Percentiles rank a stretch among this genome's conserved stretches.
phyloP scores from a whole-genome alignment of 1,139 yeast genomes.

The Meyerozyma smithsonii region DNA sequence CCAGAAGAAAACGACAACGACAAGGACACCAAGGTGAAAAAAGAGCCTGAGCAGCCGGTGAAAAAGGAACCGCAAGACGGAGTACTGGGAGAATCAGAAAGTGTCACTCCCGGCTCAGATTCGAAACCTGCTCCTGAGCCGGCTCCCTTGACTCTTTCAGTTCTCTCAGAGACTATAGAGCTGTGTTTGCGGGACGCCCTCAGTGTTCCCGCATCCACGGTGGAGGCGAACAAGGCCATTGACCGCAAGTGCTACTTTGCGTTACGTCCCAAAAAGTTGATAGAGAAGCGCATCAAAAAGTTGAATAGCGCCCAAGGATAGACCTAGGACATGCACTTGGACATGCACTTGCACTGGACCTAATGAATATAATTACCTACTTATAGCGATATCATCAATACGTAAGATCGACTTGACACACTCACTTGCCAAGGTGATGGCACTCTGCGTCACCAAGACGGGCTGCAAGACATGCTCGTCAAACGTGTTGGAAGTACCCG shows the following conservation, averaged over 20 bases:
- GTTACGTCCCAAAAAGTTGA: constrained; percentile 50
- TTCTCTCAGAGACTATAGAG: constrained; percentile 25
- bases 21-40: constrained; percentile 9
- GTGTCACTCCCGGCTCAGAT: background rate
- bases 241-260: constrained; percentile 63
- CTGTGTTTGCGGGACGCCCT: constrained; percentile 48
- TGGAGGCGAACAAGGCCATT: constrained; percentile 58
- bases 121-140: background rate
- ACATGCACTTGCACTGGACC: background rate
- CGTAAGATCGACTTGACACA: constrained; percentile 93
- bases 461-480: constrained; percentile 97
- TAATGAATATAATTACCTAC: constrained; percentile 20
- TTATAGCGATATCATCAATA: constrained; percentile 86
- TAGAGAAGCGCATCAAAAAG: constrained; percentile 38
- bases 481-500: constrained; percentile 86
- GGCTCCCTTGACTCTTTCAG: background rate
- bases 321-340: background rate
- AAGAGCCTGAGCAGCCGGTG: constrained; percentile 4
- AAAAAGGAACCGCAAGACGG: background rate
- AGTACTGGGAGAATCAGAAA: background rate
- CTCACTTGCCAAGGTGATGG: constrained; percentile 90
- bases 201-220: constrained; percentile 39
- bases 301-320: constrained; percentile 5
- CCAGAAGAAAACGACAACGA: constrained; percentile 12
- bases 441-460: constrained; percentile 88